Conservation (phyloP, 1,284 basidiomycete genomes). For the Dichomitus squalens region DNA sequence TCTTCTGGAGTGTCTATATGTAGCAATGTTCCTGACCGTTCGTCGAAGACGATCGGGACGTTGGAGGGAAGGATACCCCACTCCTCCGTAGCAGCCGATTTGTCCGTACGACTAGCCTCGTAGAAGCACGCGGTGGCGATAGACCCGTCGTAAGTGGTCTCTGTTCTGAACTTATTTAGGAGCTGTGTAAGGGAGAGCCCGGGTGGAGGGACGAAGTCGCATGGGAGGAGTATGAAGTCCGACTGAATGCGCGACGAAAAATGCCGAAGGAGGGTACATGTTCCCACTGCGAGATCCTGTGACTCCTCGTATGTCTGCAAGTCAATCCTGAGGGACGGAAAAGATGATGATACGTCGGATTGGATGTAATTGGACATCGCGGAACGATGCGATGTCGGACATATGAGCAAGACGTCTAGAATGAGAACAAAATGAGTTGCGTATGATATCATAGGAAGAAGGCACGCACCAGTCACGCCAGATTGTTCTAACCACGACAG, state of each 20-base stretch:
- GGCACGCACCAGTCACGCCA: constrained; percentile 71
- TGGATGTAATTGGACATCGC: constrained; percentile 82
- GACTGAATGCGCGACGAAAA: constrained; percentile 70
- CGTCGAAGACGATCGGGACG: constrained; percentile 66
- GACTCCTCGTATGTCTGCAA: constrained; percentile 78
- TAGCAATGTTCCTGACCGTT: constrained; percentile 65
- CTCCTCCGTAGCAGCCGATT: constrained; percentile 59
- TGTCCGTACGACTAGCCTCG: constrained; percentile 55
- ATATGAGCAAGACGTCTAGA: constrained; percentile 83
- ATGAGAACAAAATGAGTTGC: not conserved
- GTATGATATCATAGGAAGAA: constrained; percentile 10
- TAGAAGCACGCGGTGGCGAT: constrained; percentile 84
- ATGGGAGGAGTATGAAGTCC: constrained; percentile 91
- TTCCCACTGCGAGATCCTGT: constrained; percentile 63
- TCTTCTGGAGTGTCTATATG: constrained; percentile 71
- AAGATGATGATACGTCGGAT: constrained; percentile 58
- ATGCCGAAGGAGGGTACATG: constrained; percentile 69
- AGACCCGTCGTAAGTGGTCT: constrained; percentile 62
- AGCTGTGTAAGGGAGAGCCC: constrained; percentile 70
- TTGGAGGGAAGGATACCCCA: constrained; percentile 54
- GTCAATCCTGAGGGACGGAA: constrained; percentile 68
- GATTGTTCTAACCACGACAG: constrained; percentile 87
- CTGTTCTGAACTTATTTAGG: constrained; percentile 81
- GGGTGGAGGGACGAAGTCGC: constrained; percentile 85
- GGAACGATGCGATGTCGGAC: constrained; percentile 73